Conservation (phyloP, 2,329 filamentous ascomycete species). For the Penicillium sp. region DNA sequence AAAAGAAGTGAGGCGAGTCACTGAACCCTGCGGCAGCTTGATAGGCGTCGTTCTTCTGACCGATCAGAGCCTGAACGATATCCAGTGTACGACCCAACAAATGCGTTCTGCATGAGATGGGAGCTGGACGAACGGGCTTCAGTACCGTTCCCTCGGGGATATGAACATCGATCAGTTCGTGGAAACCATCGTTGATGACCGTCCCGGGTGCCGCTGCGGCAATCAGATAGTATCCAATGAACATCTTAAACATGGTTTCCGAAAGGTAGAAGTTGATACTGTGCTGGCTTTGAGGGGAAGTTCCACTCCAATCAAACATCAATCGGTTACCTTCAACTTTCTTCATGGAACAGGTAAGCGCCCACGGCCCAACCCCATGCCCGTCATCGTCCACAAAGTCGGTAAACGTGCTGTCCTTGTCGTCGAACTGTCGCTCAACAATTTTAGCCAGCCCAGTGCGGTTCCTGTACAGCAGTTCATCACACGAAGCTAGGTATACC, state of each 20-base stretch:
- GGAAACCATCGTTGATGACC: constrained; percentile 57
- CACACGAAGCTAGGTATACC: constrained; percentile 52
- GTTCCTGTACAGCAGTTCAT: constrained; percentile 51
- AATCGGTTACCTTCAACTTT: constrained; percentile 47
- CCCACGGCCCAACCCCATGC: constrained; percentile 51
- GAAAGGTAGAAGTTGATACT: constrained; percentile 56
- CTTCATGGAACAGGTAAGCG: constrained; percentile 53
- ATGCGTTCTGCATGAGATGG: constrained; percentile 54
- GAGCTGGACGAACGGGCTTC: constrained; percentile 52
- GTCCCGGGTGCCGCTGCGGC: constrained; percentile 54
- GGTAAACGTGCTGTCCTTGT: constrained; percentile 49
- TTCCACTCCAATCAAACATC: constrained; percentile 55
- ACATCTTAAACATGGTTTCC: constrained; percentile 58
- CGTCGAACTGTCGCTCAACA: constrained; percentile 51
- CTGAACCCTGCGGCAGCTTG: constrained; percentile 56
- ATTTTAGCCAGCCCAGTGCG: constrained; percentile 50
- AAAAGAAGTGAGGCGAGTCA: constrained; percentile 57
- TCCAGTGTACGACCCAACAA: constrained; percentile 54
- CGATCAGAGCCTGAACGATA: constrained; percentile 56
- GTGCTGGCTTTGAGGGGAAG: constrained; percentile 51
- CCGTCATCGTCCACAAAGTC: constrained; percentile 58
- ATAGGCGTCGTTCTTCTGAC: constrained; percentile 52
- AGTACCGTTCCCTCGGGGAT: constrained; percentile 53
- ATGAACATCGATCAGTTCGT: constrained; percentile 54
- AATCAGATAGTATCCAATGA: constrained; percentile 54